Conservation (phyloP, 495 filamentous ascomycete genomes). For the Xylaria sp. region DNA sequence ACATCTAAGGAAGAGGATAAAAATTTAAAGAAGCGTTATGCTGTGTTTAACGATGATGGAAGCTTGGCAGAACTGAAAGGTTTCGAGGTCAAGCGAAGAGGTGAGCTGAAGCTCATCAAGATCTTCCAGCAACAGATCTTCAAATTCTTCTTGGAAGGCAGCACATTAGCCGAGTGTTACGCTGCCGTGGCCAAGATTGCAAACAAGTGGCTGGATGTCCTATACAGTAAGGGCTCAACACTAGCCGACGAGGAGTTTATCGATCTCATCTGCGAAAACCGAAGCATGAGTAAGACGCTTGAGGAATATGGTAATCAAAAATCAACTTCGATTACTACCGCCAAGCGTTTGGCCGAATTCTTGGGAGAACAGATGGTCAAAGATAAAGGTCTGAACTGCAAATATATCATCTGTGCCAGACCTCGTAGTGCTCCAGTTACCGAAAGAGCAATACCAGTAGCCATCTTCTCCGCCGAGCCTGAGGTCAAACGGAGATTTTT, state of each 20-base stretch:
- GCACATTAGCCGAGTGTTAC: conserved; percentile 87
- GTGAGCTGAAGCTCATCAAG: conserved; percentile 98
- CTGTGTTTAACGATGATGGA: conserved; percentile 98
- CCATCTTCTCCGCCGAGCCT: conserved; percentile 94
- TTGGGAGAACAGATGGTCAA: conserved; percentile 98
- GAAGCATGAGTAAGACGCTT: conserved; percentile 94
- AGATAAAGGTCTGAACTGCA: conserved; percentile 98
- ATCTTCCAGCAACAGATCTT: conserved; percentile 99
- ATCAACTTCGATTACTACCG: conserved; percentile 97
- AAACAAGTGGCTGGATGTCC: conserved; percentile 93
- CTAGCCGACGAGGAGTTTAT: conserved; percentile 96
- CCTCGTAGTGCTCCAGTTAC: conserved; percentile 92
- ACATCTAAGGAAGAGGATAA: conserved; percentile 99
- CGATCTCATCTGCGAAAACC: conserved; percentile 97
- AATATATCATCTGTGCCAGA: conserved; percentile 93
- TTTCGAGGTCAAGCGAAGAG: conserved; percentile 97
- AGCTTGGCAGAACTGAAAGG: conserved; percentile 97
- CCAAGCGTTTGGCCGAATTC: conserved; percentile 94
- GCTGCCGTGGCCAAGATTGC: conserved; percentile 92
- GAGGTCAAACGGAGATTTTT: conserved; percentile 87
- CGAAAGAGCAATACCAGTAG: conserved; percentile 90
- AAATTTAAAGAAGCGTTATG: conserved; percentile 99
- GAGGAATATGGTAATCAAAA: conserved; percentile 96
- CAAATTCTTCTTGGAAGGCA: conserved; percentile 96
- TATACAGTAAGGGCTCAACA: conserved; percentile 83